Percentiles rank a stretch among this genome's conserved stretches.
Evolutionary conservation across 306 rosid species (phyloP).

Genomic region (Casuarina cunninghamiana): DNA sequence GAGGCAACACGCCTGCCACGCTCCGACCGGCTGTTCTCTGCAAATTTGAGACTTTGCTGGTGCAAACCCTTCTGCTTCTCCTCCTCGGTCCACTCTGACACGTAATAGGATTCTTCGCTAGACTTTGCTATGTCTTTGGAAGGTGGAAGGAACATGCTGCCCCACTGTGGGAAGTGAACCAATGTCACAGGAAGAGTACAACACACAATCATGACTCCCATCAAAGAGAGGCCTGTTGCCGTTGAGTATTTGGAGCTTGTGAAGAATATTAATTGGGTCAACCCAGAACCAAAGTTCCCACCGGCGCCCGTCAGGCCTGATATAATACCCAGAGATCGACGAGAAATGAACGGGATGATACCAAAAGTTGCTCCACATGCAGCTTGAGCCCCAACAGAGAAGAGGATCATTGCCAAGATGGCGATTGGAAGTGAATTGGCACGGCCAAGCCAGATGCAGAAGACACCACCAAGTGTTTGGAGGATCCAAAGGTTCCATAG

Average conservation of each 20-base stretch:
- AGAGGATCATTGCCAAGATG: slow-evolving; percentile 66
- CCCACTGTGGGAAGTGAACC: slow-evolving; percentile 94
- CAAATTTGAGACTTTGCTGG: slow-evolving; percentile 67
- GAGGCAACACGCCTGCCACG: slow-evolving; percentile 72
- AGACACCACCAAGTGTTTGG: slow-evolving; percentile 76
- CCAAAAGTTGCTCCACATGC: slow-evolving; percentile 95
- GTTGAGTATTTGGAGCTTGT: slow-evolving; percentile 57
- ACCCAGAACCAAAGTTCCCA: slow-evolving; percentile 82
- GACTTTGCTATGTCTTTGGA: slow-evolving; percentile 49
- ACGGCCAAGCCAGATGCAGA: slow-evolving; percentile 85
- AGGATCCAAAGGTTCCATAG: slow-evolving; percentile 78
- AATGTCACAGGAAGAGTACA: slow-evolving; percentile 73
- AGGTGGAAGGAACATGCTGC: slow-evolving; percentile 76
- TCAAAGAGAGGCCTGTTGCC: slow-evolving; percentile 48
- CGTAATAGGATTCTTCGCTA: slow-evolving; percentile 64
- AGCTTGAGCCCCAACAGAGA: slow-evolving; percentile 91
- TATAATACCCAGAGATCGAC: slow-evolving; percentile 71
- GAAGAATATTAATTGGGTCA: slow-evolving; percentile 78
- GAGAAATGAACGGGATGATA: slow-evolving; percentile 75
- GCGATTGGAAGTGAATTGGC: slow-evolving; percentile 68
- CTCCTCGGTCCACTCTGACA: slow-evolving; percentile 71
- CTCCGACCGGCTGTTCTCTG: slow-evolving; percentile 83
- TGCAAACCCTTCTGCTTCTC: slow-evolving; percentile 70
- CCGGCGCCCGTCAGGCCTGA: slow-evolving; percentile 87
- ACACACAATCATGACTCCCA: slow-evolving; percentile 78